Evolutionary conservation across 306 rosid genomes (phyloP).

Genomic region (Fagus crenata): DNA sequence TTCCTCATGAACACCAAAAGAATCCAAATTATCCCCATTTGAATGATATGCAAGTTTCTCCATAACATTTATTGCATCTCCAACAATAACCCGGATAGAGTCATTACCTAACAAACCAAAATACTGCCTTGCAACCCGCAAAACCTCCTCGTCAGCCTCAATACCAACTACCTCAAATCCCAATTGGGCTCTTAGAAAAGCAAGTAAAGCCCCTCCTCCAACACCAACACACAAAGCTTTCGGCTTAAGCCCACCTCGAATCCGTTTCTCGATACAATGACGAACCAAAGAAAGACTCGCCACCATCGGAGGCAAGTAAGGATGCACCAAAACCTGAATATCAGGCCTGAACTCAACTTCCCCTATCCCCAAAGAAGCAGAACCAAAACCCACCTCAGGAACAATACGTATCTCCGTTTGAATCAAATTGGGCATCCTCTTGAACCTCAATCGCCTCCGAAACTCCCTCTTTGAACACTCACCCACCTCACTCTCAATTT

Average conservation of each 20-base stretch:
- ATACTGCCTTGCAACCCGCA: constrained; percentile 56
- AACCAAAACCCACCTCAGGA: constrained; percentile 33
- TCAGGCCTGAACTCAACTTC: constrained; percentile 51
- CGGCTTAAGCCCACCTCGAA: constrained; percentile 51
- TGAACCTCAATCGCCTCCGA: constrained; percentile 85
- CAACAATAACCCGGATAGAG: constrained; percentile 41
- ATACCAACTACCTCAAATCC: constrained; percentile 69
- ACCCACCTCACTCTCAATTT: constrained; percentile 42
- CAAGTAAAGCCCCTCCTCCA: constrained; percentile 82
- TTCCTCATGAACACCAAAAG: constrained; percentile 20
- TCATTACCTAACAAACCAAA: constrained; percentile 61
- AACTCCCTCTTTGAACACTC: constrained; percentile 47
- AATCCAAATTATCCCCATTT: not conserved
- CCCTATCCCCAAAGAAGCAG: constrained; percentile 36
- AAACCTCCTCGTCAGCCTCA: constrained; percentile 63
- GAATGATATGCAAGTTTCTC: constrained; percentile 36
- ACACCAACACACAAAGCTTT: constrained; percentile 84
- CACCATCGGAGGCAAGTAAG: constrained; percentile 80
- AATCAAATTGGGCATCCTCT: constrained; percentile 79
- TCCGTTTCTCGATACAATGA: constrained; percentile 34
- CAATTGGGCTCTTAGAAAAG: constrained; percentile 58
- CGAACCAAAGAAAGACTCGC: constrained; percentile 60
- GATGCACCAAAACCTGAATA: constrained; percentile 63
- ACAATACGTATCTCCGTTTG: constrained; percentile 64
- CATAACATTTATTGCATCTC: constrained; percentile 53